Percentiles rank a stretch among this genome's conserved stretches.
phyloP scores from a whole-genome alignment of 768 basidiomycete species.

The Tricholoma matsutake region DNA sequence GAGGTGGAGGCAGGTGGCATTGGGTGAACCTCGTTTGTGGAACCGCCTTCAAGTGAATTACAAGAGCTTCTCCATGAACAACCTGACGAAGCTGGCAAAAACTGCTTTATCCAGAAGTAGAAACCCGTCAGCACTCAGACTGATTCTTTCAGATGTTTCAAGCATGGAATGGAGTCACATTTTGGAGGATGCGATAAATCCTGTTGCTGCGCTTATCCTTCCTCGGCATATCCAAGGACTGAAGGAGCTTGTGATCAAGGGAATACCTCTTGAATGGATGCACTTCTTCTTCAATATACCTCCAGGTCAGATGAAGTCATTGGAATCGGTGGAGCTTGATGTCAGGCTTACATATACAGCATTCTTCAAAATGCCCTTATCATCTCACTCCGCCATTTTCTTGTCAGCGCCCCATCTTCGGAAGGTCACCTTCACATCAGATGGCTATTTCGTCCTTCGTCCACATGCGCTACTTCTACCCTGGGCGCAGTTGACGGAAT shows the following conservation, averaged over 20 bases:
- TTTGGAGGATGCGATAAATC: too few relatives aligned
- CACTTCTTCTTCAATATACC: neutral
- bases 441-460: too few relatives aligned
- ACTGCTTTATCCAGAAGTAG: neutral
- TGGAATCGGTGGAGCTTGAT: neutral
- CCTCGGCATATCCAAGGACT: neutral
- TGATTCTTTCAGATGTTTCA: too few relatives aligned
- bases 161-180: too few relatives aligned
- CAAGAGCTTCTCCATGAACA: neutral
- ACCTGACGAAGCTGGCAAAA: neutral
- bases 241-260: neutral
- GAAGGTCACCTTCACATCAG: too few relatives aligned
- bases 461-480: too few relatives aligned
- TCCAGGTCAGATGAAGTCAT: neutral
- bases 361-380: too few relatives aligned
- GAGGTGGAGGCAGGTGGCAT: neutral
- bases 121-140: neutral
- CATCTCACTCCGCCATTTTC: too few relatives aligned
- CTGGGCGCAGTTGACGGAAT: too few relatives aligned
- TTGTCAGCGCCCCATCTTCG: too few relatives aligned
- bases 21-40: neutral
- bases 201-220: neutral
- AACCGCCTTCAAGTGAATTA: neutral
- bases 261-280: neutral
- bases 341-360: neutral